Base-by-base conservation (phyloP, 176 grass and related monocot species). In the Aegilops umbellulata region DNA sequence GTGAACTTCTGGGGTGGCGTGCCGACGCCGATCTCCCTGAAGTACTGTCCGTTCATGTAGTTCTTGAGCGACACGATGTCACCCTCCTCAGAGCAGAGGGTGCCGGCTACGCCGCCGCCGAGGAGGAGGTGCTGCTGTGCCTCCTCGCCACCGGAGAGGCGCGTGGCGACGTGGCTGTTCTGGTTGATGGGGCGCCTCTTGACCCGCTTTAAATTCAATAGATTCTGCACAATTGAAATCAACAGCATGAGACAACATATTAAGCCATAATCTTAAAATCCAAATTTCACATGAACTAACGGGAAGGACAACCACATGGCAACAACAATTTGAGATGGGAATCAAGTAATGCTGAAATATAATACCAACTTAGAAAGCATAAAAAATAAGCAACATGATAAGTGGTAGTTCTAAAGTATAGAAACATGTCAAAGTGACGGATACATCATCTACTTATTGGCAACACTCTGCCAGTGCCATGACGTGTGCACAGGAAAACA, bases 211-310 rank as follows among this genome's bases (percentile, higher is more conserved):
- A n/a, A n/a, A n/a, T n/a, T n/a, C 86, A 95, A 87, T 83, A 98
- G 75, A 82, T 88, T 94, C 96, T 98, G 91, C 73, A 88, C 15
- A 55, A 61, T 13, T 29, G 60, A 87, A 90, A 69, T 66, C 8
- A 22, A 81, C 44, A 82, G 53, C 70, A 85, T 84, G 35, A 89
- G 74, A 84, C 23, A 60, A 24, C 38, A 90, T 69, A 65, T 32
- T 51, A 71, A 82, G 22, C 29, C 67, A 24, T 71, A 36, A 26
- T 60, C 61, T 69, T 82, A 34, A 86, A 82, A 78, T 5, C 23
- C 4, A 72, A 83, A 64, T 55, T 65, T 86, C 64, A 8, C 51
- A 82, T 72, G 64, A 78, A 83, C n/a, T 58, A 83, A 81, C 10
- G 3, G n/a, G 69, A 82, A 64, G 29, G 31, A 41, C 25, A 72